Percentiles rank a stretch among this genome's conserved stretches.
Conservation (phyloP, 148 eudicot genomes). For the Cornus florida region DNA sequence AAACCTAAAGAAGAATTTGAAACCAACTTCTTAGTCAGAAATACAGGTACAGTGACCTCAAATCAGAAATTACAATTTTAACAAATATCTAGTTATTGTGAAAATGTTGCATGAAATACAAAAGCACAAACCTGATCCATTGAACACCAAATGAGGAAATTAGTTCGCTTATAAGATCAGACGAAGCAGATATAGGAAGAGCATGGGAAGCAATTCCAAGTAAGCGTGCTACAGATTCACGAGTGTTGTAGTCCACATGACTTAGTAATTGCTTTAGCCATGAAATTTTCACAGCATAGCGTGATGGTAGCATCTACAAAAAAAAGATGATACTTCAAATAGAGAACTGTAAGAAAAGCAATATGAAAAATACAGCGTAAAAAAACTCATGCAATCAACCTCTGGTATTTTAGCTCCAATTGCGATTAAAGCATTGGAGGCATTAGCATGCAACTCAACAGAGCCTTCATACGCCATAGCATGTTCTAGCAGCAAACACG, state of each 20-base stretch:
- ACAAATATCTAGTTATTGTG: not conserved
- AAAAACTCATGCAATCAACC: slow-evolving; percentile 39
- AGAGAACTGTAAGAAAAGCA: slow-evolving; percentile 8
- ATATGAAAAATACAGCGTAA: not conserved
- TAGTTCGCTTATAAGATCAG: slow-evolving; percentile 62
- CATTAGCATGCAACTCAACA: slow-evolving; percentile 83
- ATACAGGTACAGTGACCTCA: not conserved
- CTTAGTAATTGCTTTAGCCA: slow-evolving; percentile 81
- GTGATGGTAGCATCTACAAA: slow-evolving; percentile 64
- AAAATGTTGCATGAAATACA: slow-evolving; percentile 3
- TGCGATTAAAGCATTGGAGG: slow-evolving; percentile 68
- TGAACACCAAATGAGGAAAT: slow-evolving; percentile 43
- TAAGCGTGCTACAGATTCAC: slow-evolving; percentile 85
- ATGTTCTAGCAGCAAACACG: slow-evolving; percentile 83
- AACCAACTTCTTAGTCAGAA: slow-evolving; percentile 16
- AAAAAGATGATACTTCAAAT: slow-evolving; percentile 18
- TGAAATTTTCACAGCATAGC: slow-evolving; percentile 70
- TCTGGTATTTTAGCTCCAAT: slow-evolving; percentile 74
- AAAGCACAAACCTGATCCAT: slow-evolving; percentile 56
- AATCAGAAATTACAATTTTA: not conserved
- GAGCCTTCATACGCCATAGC: slow-evolving; percentile 94
- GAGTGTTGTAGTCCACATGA: slow-evolving; percentile 76
- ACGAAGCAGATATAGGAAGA: slow-evolving; percentile 55
- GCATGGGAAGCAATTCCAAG: slow-evolving; percentile 88
- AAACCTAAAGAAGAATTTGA: slow-evolving; percentile 49